A percentile compares a stretch with the other conserved stretches of the same genome.
phyloP scores from a whole-genome alignment of 371 early-diverging fungal genomes.

The Coemansia sp. region DNA sequence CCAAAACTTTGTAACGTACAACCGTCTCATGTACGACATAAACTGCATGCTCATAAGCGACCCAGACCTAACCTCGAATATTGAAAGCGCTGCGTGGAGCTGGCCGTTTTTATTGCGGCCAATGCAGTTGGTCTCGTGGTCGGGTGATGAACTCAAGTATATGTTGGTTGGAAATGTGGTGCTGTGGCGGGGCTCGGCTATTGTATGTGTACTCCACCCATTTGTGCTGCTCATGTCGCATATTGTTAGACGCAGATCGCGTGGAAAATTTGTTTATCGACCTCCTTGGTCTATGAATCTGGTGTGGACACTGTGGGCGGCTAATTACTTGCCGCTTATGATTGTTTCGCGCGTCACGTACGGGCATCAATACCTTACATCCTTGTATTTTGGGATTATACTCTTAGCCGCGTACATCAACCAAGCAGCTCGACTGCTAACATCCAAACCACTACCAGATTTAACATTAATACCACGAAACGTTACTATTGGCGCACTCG shows the following conservation, averaged over 20 bases:
- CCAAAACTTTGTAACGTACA: slow-evolving; percentile 84
- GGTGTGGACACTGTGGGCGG: not conserved
- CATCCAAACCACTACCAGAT: not conserved
- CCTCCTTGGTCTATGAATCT: not conserved
- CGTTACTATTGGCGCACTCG: not conserved
- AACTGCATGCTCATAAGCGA: slow-evolving; percentile 69
- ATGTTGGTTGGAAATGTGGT: slow-evolving; percentile 96
- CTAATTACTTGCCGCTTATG: not conserved
- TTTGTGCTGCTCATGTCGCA: slow-evolving; percentile 42
- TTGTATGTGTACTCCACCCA: slow-evolving; percentile 59
- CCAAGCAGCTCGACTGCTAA: not conserved
- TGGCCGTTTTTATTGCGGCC: slow-evolving; percentile 95
- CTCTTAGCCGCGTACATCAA: slow-evolving; percentile 35
- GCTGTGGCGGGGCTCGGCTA: slow-evolving; percentile 89
- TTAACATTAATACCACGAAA: not conserved
- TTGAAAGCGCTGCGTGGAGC: slow-evolving; percentile 86
- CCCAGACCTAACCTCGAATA: slow-evolving; percentile 88
- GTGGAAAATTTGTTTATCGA: not conserved
- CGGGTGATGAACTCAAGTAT: slow-evolving; percentile 82
- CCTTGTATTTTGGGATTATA: slow-evolving; percentile 89
- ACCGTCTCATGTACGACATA: slow-evolving; percentile 93
- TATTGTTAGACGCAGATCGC: not conserved
- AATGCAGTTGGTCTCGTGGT: slow-evolving; percentile 97
- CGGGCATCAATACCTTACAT: slow-evolving; percentile 90
- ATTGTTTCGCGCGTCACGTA: not conserved